These are phyloP conservation scores for Candida sp. DNA, from an alignment of 1,139 yeast genomes.

Conservation along the genomic window DNA sequence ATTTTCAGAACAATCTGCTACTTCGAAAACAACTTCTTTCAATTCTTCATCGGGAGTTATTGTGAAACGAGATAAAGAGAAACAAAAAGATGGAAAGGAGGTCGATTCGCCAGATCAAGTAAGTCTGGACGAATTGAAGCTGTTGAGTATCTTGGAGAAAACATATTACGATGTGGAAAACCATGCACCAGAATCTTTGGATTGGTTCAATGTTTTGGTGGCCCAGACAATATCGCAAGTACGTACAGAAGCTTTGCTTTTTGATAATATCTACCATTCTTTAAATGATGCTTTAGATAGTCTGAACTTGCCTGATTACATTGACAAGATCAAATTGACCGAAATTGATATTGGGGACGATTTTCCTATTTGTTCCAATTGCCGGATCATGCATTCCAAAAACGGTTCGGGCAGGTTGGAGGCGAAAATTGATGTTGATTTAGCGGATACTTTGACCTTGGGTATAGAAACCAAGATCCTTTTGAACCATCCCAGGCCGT, in stretches of 20 bases:
- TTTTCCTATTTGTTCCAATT: slow-evolving; percentile 92
- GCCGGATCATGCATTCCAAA: slow-evolving; percentile 67
- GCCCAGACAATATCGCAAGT: slow-evolving; percentile 90
- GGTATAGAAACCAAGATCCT: slow-evolving; percentile 85
- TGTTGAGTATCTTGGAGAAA: slow-evolving; percentile 66
- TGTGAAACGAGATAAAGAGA: slow-evolving; percentile 27
- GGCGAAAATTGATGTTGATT: slow-evolving; percentile 91
- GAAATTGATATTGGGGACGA: slow-evolving; percentile 95
- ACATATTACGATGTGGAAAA: slow-evolving; percentile 88
- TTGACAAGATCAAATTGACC: slow-evolving; percentile 75
- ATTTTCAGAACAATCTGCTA: slow-evolving; percentile 65
- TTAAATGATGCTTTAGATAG: slow-evolving; percentile 53
- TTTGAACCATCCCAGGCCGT: slow-evolving; percentile 80
- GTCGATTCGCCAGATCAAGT: slow-evolving; percentile 2
- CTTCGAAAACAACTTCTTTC: slow-evolving; percentile 27
- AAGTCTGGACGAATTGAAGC: slow-evolving; percentile 14
- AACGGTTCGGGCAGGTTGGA: slow-evolving; percentile 59
- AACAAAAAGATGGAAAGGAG: slow-evolving; percentile 5
- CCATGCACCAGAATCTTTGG: slow-evolving; percentile 87
- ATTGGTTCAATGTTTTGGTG: slow-evolving; percentile 93
- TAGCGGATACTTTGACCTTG: slow-evolving; percentile 83
- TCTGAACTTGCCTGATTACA: slow-evolving; percentile 68
- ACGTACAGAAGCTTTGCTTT: slow-evolving; percentile 77
- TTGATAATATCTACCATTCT: slow-evolving; percentile 81
- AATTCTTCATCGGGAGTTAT: slow-evolving; percentile 40